Percentiles rank a stretch among this genome's conserved stretches.
These are phyloP conservation scores for Populus tremula DNA, from an alignment of 345 rosid genomes.

Conservation along the genomic window DNA sequence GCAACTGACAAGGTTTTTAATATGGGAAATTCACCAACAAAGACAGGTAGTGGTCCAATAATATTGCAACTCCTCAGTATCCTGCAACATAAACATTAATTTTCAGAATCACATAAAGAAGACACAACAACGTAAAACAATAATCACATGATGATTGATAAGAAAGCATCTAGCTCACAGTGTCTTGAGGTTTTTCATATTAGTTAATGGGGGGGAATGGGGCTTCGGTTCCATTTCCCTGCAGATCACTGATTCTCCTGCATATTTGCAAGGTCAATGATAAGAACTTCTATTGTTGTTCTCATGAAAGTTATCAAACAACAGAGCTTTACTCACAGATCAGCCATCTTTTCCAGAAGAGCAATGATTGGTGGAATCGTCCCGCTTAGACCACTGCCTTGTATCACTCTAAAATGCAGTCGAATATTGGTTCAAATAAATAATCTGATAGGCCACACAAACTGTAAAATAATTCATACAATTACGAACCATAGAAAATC, in stretches of 20 bases:
- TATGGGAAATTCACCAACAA: slow-evolving; percentile 23
- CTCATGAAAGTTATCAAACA: slow-evolving; percentile 27
- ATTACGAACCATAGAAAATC: too few species aligned
- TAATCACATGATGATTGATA: background rate
- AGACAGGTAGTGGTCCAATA: slow-evolving; percentile 40
- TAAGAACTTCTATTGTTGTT: slow-evolving; percentile 36
- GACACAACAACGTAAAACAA: background rate
- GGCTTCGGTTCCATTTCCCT: slow-evolving; percentile 4
- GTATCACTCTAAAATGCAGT: background rate
- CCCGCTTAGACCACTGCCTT: slow-evolving; percentile 5
- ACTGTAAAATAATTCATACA: too few species aligned
- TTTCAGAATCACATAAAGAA: too few species aligned
- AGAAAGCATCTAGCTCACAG: slow-evolving; percentile 3
- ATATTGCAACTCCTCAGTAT: slow-evolving; percentile 58
- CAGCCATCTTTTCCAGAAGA: background rate
- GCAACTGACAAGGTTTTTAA: slow-evolving; percentile 44
- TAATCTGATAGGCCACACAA: too few species aligned
- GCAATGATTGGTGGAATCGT: background rate
- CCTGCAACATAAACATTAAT: slow-evolving; percentile 21
- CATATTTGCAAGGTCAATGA: background rate
- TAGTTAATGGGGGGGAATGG: background rate
- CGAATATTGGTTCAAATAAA: too few species aligned
- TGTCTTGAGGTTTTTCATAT: background rate
- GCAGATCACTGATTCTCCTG: slow-evolving; percentile 49
- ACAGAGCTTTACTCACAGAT: background rate